phyloP scores from a whole-genome alignment of 2,329 filamentous ascomycete genomes.

The Colletotrichum zoysiae region DNA sequence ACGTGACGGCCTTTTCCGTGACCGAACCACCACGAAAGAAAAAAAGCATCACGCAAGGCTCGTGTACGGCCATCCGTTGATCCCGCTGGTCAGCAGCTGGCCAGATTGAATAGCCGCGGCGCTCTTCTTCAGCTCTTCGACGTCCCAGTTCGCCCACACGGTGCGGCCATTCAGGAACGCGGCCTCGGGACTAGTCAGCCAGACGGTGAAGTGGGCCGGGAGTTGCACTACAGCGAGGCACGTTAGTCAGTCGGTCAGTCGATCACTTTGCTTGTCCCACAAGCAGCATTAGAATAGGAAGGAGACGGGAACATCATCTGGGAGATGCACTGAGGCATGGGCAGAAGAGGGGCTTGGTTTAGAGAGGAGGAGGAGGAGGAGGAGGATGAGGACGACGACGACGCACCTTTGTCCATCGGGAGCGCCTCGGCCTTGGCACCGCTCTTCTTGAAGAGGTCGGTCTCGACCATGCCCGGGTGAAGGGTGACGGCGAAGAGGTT shows the following conservation, averaged over 20 bases:
- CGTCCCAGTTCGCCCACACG: conserved; percentile 65
- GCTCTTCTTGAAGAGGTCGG: conserved; percentile 43
- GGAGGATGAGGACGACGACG: neutral
- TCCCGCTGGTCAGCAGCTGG: conserved; percentile 28
- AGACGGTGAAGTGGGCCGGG: conserved; percentile 57
- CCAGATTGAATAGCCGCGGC: conserved; percentile 24
- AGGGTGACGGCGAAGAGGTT: conserved; percentile 44
- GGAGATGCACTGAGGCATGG: conserved; percentile 5
- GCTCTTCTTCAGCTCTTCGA: conserved; percentile 58
- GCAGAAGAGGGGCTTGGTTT: neutral
- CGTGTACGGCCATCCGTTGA: conserved; percentile 32
- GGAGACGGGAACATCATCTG: neutral
- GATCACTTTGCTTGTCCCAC: conserved; percentile 6
- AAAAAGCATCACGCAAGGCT: conserved; percentile 14
- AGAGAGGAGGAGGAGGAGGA: no score
- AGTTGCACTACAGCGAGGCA: conserved; percentile 48
- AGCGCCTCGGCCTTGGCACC: conserved; percentile 44
- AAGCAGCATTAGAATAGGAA: conserved; percentile 15
- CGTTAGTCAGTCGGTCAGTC: conserved; percentile 9
- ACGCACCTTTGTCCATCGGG: conserved; percentile 44
- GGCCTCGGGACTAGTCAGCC: conserved; percentile 59
- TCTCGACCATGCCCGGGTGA: conserved; percentile 46
- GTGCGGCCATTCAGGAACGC: conserved; percentile 60
- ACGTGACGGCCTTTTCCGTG: neutral
- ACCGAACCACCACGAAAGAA: no score